Evolutionary conservation across 108 stramenopile genomes (phyloP).

Genomic region (Cylindrotheca closterium): DNA sequence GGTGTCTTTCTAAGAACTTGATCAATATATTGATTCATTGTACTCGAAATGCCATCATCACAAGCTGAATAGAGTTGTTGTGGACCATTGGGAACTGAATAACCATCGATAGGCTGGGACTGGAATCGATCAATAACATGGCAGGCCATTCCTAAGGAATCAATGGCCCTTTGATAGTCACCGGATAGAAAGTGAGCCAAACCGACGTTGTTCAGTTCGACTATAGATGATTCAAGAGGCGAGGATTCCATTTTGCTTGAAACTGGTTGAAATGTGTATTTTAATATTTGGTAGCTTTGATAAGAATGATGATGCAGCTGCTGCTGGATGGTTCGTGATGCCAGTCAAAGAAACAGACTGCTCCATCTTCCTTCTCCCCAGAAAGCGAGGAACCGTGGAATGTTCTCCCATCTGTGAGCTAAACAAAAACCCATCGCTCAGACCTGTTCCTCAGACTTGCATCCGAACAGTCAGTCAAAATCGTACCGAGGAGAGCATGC

Average conservation of each 20-base stretch:
- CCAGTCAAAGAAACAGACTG: too few relatives aligned
- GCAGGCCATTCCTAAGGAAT: conserved; percentile 2
- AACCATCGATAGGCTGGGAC: background rate
- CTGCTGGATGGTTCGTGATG: too few relatives aligned
- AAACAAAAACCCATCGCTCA: too few relatives aligned
- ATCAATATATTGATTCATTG: background rate
- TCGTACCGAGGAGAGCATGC: too few relatives aligned
- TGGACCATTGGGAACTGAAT: background rate
- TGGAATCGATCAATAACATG: background rate
- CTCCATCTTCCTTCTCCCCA: too few relatives aligned
- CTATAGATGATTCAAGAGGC: background rate
- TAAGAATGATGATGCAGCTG: too few relatives aligned
- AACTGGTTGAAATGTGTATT: background rate
- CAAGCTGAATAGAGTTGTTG: background rate
- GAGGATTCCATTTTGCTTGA: background rate
- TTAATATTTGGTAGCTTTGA: too few relatives aligned
- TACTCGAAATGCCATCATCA: background rate
- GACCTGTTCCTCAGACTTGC: too few relatives aligned
- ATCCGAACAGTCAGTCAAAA: too few relatives aligned
- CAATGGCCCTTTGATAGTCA: conserved; percentile 10
- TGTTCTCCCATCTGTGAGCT: too few relatives aligned
- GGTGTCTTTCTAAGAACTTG: background rate
- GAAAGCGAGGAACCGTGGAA: too few relatives aligned
- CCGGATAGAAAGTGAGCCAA: conserved; percentile 12
- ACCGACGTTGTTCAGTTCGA: conserved; percentile 11